phyloP scores from a whole-genome alignment of 441 rosid species.

The Populus tomentosa region DNA sequence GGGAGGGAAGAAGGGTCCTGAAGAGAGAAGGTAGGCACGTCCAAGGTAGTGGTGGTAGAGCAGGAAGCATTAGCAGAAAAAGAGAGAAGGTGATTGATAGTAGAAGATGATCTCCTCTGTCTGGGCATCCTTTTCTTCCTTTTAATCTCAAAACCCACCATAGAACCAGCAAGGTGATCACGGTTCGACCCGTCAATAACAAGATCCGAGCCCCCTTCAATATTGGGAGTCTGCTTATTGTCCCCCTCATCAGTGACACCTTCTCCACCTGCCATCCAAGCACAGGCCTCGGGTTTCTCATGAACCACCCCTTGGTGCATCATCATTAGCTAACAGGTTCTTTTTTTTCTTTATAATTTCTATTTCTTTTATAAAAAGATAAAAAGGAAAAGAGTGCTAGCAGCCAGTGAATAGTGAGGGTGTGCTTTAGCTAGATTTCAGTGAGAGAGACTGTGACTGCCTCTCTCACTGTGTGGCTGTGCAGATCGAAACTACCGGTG shows the following conservation, averaged over 20 bases:
- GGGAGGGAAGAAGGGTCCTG: slow-evolving; percentile 25
- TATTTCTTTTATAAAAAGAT: slow-evolving; percentile 3
- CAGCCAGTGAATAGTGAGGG: not conserved
- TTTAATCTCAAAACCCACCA: slow-evolving; percentile 49
- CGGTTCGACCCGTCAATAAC: slow-evolving; percentile 19
- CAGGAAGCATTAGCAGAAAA: slow-evolving; percentile 21
- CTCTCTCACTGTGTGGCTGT: slow-evolving; percentile 28
- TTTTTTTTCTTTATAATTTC: not conserved
- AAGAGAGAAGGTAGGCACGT: slow-evolving; percentile 44
- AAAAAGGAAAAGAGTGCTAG: slow-evolving; percentile 18
- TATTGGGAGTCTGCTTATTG: not conserved
- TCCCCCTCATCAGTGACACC: slow-evolving; percentile 30
- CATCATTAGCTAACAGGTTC: slow-evolving; percentile 33
- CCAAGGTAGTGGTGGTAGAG: slow-evolving; percentile 36
- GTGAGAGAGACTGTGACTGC: slow-evolving; percentile 38
- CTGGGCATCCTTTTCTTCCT: slow-evolving; percentile 87
- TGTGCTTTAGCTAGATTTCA: slow-evolving; percentile 55
- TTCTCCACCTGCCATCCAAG: slow-evolving; percentile 49
- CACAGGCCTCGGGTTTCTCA: slow-evolving; percentile 61
- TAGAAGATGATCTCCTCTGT: slow-evolving; percentile 67
- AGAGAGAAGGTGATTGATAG: slow-evolving; percentile 48
- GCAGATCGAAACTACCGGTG: slow-evolving; percentile 56
- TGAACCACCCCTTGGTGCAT: slow-evolving; percentile 36
- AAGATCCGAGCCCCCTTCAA: slow-evolving; percentile 27
- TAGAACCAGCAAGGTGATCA: slow-evolving; percentile 32